Evolutionary conservation across 805 yeast genomes (phyloP).

Genomic region (Starmerella riodocensis): DNA sequence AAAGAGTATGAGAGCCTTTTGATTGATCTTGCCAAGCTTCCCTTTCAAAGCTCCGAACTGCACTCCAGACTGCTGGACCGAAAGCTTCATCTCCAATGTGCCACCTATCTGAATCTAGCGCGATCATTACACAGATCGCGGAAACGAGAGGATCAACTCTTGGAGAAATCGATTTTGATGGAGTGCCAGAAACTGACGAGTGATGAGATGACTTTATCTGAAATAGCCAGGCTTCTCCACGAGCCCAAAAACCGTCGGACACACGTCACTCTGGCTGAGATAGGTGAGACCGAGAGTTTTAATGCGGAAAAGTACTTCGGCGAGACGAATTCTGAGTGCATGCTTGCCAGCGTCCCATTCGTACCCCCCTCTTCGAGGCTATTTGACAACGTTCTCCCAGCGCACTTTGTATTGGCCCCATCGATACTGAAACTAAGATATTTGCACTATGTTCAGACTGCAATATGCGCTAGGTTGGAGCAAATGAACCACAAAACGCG

Average conservation of each 20-base stretch:
- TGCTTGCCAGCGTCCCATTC: neutral
- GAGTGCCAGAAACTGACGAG: slow-evolving; percentile 3
- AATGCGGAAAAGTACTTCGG: no score
- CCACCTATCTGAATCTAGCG: neutral
- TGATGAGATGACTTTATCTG: neutral
- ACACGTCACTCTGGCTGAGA: neutral
- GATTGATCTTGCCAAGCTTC: no score
- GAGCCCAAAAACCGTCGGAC: neutral
- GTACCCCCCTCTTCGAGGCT: neutral
- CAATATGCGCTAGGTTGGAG: neutral
- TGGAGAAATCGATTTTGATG: neutral
- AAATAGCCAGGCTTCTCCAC: neutral
- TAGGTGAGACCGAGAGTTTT: neutral
- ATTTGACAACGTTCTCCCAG: neutral
- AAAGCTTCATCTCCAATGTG: no score
- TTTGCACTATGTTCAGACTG: neutral
- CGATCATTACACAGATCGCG: neutral
- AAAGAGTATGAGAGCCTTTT: no score
- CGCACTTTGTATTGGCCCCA: neutral
- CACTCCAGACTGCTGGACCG: no score
- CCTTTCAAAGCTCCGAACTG: no score
- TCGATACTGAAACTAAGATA: neutral
- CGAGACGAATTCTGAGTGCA: neutral
- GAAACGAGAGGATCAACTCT: neutral
- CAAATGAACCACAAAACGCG: neutral